Percentiles rank a stretch among this genome's conserved stretches.
phyloP scores from a whole-genome alignment of 352 stramenopile species.

The Phytophthora pinifolia region DNA sequence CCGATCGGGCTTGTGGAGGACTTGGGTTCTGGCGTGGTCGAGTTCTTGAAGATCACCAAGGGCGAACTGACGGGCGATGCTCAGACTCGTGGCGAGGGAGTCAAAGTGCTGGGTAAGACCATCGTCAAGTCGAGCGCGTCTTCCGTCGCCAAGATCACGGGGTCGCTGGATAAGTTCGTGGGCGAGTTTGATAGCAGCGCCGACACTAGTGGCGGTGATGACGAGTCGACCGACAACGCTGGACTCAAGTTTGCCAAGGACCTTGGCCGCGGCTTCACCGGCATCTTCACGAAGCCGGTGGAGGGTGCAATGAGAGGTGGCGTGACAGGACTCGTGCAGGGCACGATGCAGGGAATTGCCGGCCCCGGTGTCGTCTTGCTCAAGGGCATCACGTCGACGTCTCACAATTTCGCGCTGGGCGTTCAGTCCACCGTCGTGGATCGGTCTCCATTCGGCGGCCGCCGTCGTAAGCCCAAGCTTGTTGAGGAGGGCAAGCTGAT shows the following conservation, averaged over 20 bases:
- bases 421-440: conserved; percentile 84
- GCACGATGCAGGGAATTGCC: conserved; percentile 76
- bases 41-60: conserved; percentile 91
- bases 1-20: conserved; percentile 87
- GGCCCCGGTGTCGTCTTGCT: conserved; percentile 81
- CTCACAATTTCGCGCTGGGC: conserved; percentile 73
- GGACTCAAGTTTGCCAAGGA: conserved; percentile 87
- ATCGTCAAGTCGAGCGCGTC: conserved; percentile 78
- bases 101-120: conserved; percentile 86
- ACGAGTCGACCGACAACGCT: conserved; percentile 48
- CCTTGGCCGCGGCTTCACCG: conserved; percentile 79
- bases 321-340: conserved; percentile 74
- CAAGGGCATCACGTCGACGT: conserved; percentile 83
- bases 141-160: conserved; percentile 81
- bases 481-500: conserved; percentile 69
- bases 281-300: conserved; percentile 88
- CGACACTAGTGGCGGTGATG: conserved; percentile 15
- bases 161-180: conserved; percentile 85
- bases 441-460: conserved; percentile 73
- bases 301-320: conserved; percentile 80
- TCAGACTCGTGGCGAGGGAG: conserved; percentile 81
- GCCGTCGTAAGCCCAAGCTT: conserved; percentile 67
- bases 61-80: conserved; percentile 78
- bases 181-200: conserved; percentile 67
- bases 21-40: conserved; percentile 80